A percentile compares a stretch with the other conserved stretches of the same genome.
Conservation (phyloP, 306 rosid species). For the Vigna reflexopilosa region DNA sequence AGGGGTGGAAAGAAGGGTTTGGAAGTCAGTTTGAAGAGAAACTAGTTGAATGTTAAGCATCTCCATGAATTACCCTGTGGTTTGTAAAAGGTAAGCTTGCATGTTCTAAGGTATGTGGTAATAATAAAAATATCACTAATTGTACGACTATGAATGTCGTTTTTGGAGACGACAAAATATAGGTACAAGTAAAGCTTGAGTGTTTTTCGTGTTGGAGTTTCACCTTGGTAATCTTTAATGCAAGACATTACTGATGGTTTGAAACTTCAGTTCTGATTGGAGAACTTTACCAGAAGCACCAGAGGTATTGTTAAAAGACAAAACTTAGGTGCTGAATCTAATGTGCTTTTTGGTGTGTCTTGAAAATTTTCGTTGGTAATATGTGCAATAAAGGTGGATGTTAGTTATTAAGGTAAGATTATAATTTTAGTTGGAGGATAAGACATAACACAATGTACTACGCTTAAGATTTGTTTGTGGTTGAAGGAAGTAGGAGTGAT, state of each 20-base stretch:
- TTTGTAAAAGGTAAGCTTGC: too few species aligned
- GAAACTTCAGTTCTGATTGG: not conserved
- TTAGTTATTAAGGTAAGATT: not conserved
- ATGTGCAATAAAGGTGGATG: not conserved
- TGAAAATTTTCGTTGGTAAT: not conserved
- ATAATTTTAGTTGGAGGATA: not conserved
- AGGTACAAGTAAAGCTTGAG: not conserved
- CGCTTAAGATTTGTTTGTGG: not conserved
- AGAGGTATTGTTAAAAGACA: not conserved
- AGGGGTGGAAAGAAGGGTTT: too few species aligned
- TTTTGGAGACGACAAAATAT: not conserved
- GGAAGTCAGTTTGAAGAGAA: too few species aligned
- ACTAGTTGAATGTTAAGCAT: too few species aligned
- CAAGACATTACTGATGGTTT: not conserved
- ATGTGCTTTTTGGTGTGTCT: not conserved
- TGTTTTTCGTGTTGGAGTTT: not conserved
- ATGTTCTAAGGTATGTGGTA: not conserved
- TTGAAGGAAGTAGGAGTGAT: not conserved
- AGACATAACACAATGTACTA: not conserved
- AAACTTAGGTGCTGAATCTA: not conserved
- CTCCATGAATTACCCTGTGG: too few species aligned
- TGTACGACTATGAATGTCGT: not conserved
- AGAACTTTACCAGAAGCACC: not conserved
- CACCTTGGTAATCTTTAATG: not conserved
- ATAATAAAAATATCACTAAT: not conserved